Conservation (phyloP, 1,284 basidiomycete genomes). For the Caloboletus firmus region DNA sequence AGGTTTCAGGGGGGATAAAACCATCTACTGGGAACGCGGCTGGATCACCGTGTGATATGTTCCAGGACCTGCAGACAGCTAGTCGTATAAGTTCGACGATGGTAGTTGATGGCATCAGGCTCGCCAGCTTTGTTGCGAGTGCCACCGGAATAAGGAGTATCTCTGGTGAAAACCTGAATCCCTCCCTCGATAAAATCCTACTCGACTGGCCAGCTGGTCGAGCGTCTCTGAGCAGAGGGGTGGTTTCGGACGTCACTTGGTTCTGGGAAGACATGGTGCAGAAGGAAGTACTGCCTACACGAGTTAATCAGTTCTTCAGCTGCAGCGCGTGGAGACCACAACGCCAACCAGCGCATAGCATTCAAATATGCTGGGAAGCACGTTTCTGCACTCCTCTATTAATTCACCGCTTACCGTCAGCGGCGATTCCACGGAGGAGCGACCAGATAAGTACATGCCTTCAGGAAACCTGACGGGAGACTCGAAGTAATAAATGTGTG, state of each 20-base stretch:
- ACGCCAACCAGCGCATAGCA: background rate
- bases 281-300: background rate
- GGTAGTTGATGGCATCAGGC: slow-evolving; percentile 29
- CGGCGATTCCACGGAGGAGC: background rate
- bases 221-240: slow-evolving; percentile 13
- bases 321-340: background rate
- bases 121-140: slow-evolving; percentile 26
- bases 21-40: slow-evolving; percentile 9
- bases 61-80: slow-evolving; percentile 31
- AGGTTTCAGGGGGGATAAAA: slow-evolving; percentile 19
- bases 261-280: slow-evolving; percentile 14
- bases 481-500: too few species aligned
- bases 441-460: background rate
- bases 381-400: background rate
- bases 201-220: background rate
- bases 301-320: background rate
- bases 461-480: too few species aligned
- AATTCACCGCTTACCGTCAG: background rate
- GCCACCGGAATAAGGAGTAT: slow-evolving; percentile 33
- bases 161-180: slow-evolving; percentile 7
- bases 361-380: background rate
- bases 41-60: slow-evolving; percentile 13
- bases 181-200: background rate
- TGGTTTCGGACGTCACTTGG: slow-evolving; percentile 10
- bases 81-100: slow-evolving; percentile 29